Base-by-base conservation (phyloP, 225 moss, liverwort and hornwort species). In the Thuidium tamariscinum region DNA sequence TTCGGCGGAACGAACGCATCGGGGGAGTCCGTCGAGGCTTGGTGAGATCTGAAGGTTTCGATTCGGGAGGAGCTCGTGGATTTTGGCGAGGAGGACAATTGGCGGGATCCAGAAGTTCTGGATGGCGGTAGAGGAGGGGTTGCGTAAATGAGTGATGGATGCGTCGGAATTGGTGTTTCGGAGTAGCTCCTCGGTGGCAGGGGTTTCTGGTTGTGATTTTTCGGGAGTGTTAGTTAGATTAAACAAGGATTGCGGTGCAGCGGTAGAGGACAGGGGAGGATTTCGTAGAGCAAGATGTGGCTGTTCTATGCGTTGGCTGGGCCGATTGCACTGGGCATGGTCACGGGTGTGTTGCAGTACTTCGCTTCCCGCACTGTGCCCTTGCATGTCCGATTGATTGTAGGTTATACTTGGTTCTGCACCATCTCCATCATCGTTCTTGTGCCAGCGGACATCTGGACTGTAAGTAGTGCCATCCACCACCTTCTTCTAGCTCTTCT, bases 401-500 rank as follows among this genome's bases (percentile, higher is more conserved):
- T 99, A 79, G 99, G 99, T 42, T 99, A 97, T 76, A 92, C 99
- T 29, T 99, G 99, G 99, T 96, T 99, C 87, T 99, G 94, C 91
- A 94, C 99, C 80, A 94, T 99, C 83, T 92, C 95, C 79, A 95
- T 99, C 87, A 97, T 99, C 92, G 95, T 99, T 82, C 99, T 99
- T 82, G 99, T 99, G 86, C 99, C 99, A 25, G 97, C 97, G 18
- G 99, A 99, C 81, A 97, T 99, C 81, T 99, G 99, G 99, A 96
- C 93, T 88, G 99, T 99, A 93, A 95, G 97, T 91, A 44, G 65
- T 62, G 67, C 62, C 68, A 72, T 82, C 67, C 62, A 59, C 29
- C 39, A 37, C 51, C 63, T 67, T 83, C 34, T 57, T 77, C 66
- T 37, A 46, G 69, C 46, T 82, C 89, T 84, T 29, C 63, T 65